Evolutionary conservation across 148 eudicot genomes (phyloP).

Genomic region (Heliamphora exappendiculata): DNA sequence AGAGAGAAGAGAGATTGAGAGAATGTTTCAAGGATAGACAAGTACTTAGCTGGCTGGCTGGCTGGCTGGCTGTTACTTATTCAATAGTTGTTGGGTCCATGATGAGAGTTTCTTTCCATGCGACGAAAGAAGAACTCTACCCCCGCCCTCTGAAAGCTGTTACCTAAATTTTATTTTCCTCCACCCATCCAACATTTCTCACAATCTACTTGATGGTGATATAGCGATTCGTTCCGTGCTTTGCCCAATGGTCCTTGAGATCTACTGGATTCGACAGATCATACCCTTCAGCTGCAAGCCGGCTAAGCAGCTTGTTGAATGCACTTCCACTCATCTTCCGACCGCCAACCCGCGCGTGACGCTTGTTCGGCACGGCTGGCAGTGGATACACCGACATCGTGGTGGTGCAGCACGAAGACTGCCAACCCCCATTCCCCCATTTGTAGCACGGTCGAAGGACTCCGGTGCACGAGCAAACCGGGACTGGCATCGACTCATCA

Average conservation of each 20-base stretch:
- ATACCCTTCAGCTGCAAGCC: slow-evolving; percentile 80
- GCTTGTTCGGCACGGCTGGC: slow-evolving; percentile 75
- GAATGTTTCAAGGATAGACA: background rate
- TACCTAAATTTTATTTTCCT: background rate
- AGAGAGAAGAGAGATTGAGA: background rate
- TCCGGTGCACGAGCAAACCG: slow-evolving; percentile 92
- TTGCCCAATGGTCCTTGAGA: slow-evolving; percentile 89
- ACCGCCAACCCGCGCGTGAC: slow-evolving; percentile 87
- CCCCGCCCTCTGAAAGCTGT: background rate
- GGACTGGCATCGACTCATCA: slow-evolving; percentile 86
- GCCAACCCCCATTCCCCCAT: slow-evolving; percentile 99
- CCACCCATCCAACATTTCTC: too few relatives aligned
- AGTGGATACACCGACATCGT: slow-evolving; percentile 77
- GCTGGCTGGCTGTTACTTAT: slow-evolving; percentile 5
- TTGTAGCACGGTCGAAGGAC: slow-evolving; percentile 78
- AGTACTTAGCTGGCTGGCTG: background rate
- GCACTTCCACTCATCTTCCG: slow-evolving; percentile 97
- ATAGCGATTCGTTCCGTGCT: slow-evolving; percentile 94
- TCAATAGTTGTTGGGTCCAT: background rate
- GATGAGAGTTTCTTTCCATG: background rate
- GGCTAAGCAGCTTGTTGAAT: slow-evolving; percentile 68
- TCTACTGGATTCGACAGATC: slow-evolving; percentile 78
- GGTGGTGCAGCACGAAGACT: slow-evolving; percentile 92
- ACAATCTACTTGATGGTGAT: slow-evolving; percentile 67
- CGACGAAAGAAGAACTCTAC: background rate